Evolutionary conservation across 306 rosid species (phyloP), one percentile per base, ranked within the genome.

Genomic region (Morella rubra): DNA sequence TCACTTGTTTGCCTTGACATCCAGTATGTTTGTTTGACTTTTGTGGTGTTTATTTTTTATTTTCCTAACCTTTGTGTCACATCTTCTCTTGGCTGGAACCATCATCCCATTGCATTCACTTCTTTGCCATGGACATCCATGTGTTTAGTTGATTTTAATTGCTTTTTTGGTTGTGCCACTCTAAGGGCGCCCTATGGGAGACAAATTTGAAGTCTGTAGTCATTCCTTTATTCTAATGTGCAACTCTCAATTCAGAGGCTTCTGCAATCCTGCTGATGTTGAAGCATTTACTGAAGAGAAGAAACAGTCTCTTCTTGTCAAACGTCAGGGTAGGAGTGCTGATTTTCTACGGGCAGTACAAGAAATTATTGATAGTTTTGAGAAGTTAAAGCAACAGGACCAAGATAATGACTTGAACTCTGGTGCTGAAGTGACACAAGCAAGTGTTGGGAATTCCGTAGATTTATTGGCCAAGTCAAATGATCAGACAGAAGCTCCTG

Each of bases 251-350:
- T 85, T 84, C 86, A 94, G 98, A 83, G 98, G 97, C 55, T 92
- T 90, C 84, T 94, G 98, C 86, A 92, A 87, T 81, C 98, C 96
- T 77, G 90, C 95, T 83, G 98, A 94, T 86, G 95, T 94, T 6
- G 98, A 94, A 83, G 90, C 96, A 81, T 94, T 94, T 85, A 92
- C 97, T 0, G 98, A 94, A 79, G 98, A 92, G 88, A 94, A 89
- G 86, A 94, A 94, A 79, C 97, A 89, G 64, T 90, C 93, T 65
- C 97, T 93, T 81, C 84, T 91, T 27, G 86, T 80, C 64, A 94
- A 90, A 81, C 98, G 97, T 74, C 96, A 92, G 14, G 98, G 97
- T 54, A 94, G 80, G 83, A 95, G 97, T 75, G 89, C 97, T 80
- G 98, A 94, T 84, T 94, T 94, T 89, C 92, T 87, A 77, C 97